Conservation (phyloP, 306 rosid species). For the Lathyrus tuberosus region DNA sequence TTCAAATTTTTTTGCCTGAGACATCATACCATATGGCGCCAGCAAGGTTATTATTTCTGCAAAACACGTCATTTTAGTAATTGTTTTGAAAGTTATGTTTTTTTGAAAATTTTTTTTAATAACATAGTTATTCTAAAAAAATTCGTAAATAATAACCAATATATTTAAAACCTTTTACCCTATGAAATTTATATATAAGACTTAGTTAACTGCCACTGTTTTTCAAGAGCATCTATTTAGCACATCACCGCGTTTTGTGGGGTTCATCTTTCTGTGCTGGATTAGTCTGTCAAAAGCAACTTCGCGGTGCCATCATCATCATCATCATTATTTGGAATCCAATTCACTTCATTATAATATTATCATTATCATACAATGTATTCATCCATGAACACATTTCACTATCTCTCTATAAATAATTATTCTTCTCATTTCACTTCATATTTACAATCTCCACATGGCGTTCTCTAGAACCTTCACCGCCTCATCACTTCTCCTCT, state of each 20-base stretch:
- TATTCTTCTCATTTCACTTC: neutral
- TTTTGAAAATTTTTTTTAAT: too few species aligned
- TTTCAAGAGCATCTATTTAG: too few species aligned
- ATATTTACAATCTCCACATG: neutral
- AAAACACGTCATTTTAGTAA: too few species aligned
- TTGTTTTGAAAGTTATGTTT: too few species aligned
- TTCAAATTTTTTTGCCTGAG: too few species aligned
- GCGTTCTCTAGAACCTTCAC: conserved; percentile 28
- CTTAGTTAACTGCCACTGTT: too few species aligned
- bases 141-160: too few species aligned
- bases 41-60: too few species aligned
- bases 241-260: neutral
- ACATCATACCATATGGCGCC: too few species aligned
- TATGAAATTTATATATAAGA: too few species aligned
- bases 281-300: conserved; percentile 40
- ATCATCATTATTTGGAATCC: conserved; percentile 9
- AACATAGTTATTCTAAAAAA: too few species aligned
- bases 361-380: neutral
- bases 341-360: neutral
- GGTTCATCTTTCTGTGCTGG: conserved; percentile 28
- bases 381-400: neutral
- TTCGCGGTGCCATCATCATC: neutral
- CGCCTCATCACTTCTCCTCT: conserved; percentile 31
- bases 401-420: conserved; percentile 27
- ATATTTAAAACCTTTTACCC: too few species aligned